Conservation (phyloP, 2,329 filamentous ascomycete genomes). For the Cytospora leucostoma region DNA sequence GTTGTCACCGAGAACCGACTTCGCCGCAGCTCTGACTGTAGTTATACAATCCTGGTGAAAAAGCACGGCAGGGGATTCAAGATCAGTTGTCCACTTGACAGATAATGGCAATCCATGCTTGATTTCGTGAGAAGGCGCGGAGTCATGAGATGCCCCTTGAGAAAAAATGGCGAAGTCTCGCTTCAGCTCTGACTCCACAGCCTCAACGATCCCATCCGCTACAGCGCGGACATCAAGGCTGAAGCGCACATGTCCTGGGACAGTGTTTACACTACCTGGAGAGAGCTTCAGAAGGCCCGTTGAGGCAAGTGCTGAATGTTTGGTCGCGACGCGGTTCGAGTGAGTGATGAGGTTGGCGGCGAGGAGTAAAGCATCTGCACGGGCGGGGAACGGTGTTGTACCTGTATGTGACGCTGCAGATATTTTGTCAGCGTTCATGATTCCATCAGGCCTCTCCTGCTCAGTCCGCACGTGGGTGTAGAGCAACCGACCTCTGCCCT, state of each 20-base stretch:
- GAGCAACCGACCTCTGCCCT: slow-evolving; percentile 49
- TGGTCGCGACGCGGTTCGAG: slow-evolving; percentile 62
- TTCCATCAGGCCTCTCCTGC: neutral
- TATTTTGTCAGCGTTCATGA: neutral
- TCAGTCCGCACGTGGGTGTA: neutral
- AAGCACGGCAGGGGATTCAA: slow-evolving; percentile 59
- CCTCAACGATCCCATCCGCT: slow-evolving; percentile 55
- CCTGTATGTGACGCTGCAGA: slow-evolving; percentile 68
- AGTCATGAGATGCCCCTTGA: slow-evolving; percentile 54
- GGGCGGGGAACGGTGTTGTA: slow-evolving; percentile 60
- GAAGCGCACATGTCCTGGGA: slow-evolving; percentile 68
- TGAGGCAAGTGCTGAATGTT: slow-evolving; percentile 62
- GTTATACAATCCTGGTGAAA: slow-evolving; percentile 70
- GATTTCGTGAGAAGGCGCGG: slow-evolving; percentile 30
- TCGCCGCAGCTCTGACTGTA: slow-evolving; percentile 62
- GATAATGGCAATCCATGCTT: slow-evolving; percentile 43
- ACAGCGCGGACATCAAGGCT: slow-evolving; percentile 67
- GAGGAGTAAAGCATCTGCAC: slow-evolving; percentile 68
- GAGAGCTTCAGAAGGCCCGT: slow-evolving; percentile 67
- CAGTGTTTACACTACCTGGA: slow-evolving; percentile 73
- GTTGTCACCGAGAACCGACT: slow-evolving; percentile 56
- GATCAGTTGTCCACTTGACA: slow-evolving; percentile 63
- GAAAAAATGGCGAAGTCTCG: slow-evolving; percentile 62
- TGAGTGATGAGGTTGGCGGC: slow-evolving; percentile 68
- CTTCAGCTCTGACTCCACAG: slow-evolving; percentile 58